Evolutionary conservation across 257 asterid species (phyloP).

Genomic region (Nicotiana attenuata): DNA sequence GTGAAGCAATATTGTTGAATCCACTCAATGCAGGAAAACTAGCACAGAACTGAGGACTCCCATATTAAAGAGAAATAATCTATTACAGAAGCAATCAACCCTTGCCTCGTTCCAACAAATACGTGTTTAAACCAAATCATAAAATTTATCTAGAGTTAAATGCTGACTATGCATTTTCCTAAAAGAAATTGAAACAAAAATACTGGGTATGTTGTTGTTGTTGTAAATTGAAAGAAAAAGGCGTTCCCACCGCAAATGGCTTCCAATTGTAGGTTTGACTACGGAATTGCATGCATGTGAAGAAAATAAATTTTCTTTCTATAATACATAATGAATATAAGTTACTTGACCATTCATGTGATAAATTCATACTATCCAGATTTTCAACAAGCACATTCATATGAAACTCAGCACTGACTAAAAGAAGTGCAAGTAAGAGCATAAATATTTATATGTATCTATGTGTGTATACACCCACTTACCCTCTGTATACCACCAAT

Average conservation of each 20-base stretch:
- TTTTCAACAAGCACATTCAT: neutral
- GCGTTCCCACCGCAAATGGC: neutral
- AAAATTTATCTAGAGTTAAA: too few species aligned
- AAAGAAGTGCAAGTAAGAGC: constrained; percentile 16
- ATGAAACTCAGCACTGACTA: neutral
- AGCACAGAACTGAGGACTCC: neutral
- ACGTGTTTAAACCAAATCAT: neutral
- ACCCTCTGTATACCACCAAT: constrained; percentile 94
- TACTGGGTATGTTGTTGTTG: too few species aligned
- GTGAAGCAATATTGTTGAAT: neutral
- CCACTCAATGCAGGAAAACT: neutral
- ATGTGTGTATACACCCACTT: constrained; percentile 13
- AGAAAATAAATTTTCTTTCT: neutral
- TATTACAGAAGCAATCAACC: neutral
- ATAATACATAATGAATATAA: neutral
- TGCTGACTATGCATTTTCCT: neutral
- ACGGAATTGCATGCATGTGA: neutral
- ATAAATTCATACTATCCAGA: neutral
- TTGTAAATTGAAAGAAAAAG: neutral
- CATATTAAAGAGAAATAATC: neutral
- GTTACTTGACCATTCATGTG: neutral
- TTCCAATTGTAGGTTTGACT: neutral
- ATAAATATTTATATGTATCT: neutral
- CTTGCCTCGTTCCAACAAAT: neutral
- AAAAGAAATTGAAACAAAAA: neutral